Evolutionary conservation across 371 early-diverging fungal species (phyloP).

Genomic region (Mycotypha africana): DNA sequence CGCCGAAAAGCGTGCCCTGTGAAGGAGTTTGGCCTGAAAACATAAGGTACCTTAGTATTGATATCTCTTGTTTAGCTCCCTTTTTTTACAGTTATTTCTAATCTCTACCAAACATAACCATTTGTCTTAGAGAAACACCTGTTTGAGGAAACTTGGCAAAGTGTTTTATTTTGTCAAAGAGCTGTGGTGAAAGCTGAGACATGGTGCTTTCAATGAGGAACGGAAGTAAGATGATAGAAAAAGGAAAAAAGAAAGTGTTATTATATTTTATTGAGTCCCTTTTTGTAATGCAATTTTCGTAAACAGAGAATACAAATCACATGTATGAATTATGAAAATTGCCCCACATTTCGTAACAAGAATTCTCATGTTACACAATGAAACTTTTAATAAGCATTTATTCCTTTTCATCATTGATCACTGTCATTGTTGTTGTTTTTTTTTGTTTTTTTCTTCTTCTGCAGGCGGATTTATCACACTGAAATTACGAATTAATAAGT

Average conservation of each 20-base stretch:
- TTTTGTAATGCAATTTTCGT: no score
- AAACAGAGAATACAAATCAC: constrained; percentile 7
- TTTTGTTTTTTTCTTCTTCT: no score
- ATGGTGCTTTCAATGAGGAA: constrained; percentile 16
- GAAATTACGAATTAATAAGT: constrained; percentile 68
- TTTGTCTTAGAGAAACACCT: constrained; percentile 90
- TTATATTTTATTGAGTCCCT: background rate
- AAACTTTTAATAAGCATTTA: no score
- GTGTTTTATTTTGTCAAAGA: constrained; percentile 67
- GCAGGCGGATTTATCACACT: constrained; percentile 23
- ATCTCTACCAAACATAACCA: constrained; percentile 34
- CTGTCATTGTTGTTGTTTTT: no score
- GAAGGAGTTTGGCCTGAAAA: constrained; percentile 76
- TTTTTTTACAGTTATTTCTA: no score
- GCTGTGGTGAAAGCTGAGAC: constrained; percentile 56
- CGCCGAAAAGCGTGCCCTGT: constrained; percentile 79
- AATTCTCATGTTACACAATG: background rate
- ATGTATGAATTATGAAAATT: constrained; percentile 9
- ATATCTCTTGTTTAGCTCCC: no score
- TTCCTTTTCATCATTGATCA: background rate
- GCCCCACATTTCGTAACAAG: constrained; percentile 15
- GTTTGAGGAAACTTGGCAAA: constrained; percentile 86
- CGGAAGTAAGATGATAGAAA: constrained; percentile 1
- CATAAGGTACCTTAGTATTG: background rate
- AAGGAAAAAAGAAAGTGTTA: constrained; percentile 1